Evolutionary conservation across 805 yeast genomes (phyloP), one percentile per base, ranked within the genome.

Genomic region (Lipomyces lipofer): DNA sequence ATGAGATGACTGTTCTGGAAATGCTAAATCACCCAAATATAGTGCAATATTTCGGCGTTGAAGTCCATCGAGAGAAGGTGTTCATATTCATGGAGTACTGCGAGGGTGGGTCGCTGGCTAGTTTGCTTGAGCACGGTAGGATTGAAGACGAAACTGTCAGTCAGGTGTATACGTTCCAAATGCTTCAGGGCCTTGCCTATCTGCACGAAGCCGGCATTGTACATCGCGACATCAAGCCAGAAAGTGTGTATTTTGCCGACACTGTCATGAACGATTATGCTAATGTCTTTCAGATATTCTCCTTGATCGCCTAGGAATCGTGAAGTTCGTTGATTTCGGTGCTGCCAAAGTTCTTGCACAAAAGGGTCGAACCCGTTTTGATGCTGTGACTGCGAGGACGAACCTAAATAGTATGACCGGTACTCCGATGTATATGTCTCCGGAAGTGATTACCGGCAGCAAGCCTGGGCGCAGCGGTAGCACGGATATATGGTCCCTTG

Each of bases 391-490:
- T 0, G 69, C 54, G 5, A 52, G 59, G 13, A 65, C 69, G 49
- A 74, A 71, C 49, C 63, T 70, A 57, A 75, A 73, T 54, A 74
- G 80, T 27, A 78, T 86, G 75, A 84, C 95, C 1, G 99, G 99
- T 36, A 94, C 99, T 0, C 98, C 98, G 13, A 94, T 92, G 97
- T 94, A 94, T 72, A 92, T 94, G 98, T 89, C 98, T 0, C 99
- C 99, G 0, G 99, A 94, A 66, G 87, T 88, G 0, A 88, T 94
- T 54, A 88, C 94, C 1, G 97, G 97, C 1, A 76, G 80, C 4
- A 70, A 77, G 1, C 67, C 78, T 1, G 85, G 84, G 30, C 74
- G 76, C 51, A 80, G 77, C 60, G 91, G 91, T 2, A 82, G 84
- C 2, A 79, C 75, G 54, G 99, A 94, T 72, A 87, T 94, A 30